A percentile compares a stretch with the other conserved stretches of the same genome.
Conservation (phyloP, 495 filamentous ascomycete species). For the Lasiosphaeris hirsuta region DNA sequence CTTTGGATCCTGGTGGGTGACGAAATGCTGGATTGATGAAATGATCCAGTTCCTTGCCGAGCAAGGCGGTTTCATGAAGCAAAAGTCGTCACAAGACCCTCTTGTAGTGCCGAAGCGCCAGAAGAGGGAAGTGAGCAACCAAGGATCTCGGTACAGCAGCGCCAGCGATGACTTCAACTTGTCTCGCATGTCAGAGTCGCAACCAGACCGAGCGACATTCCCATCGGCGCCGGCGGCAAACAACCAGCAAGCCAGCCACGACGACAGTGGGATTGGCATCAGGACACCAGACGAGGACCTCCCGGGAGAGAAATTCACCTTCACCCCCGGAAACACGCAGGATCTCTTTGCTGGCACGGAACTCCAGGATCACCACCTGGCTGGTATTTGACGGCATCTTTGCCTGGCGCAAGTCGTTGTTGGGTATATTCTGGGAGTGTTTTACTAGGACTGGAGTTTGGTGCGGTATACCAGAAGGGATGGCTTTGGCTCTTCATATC, state of each 20-base stretch:
- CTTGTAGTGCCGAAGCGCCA: conserved; percentile 28
- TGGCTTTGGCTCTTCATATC: conserved; percentile 7
- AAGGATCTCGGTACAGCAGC: conserved; percentile 41
- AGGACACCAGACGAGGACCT: conserved; percentile 58
- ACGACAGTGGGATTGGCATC: conserved; percentile 72
- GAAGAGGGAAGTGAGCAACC: conserved; percentile 29
- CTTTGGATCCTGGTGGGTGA: conserved; percentile 96
- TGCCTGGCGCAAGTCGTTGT: neutral
- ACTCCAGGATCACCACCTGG: conserved; percentile 18
- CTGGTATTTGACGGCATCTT: conserved; percentile 9
- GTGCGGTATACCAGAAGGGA: conserved; percentile 9
- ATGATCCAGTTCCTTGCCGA: conserved; percentile 91
- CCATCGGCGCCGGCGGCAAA: conserved; percentile 31
- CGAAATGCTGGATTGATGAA: conserved; percentile 96
- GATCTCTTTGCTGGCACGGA: conserved; percentile 31
- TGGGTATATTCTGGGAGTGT: conserved; percentile 11
- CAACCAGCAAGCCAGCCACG: conserved; percentile 42
- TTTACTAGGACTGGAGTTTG: conserved; percentile 24
- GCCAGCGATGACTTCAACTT: conserved; percentile 41
- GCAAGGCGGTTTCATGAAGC: conserved; percentile 83
- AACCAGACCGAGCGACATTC: conserved; percentile 44
- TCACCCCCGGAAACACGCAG: conserved; percentile 24
- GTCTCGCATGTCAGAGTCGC: conserved; percentile 32
- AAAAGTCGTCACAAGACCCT: conserved; percentile 24
- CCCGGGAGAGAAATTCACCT: conserved; percentile 51